These are phyloP conservation scores for Setomelanomma holmii DNA, from an alignment of 2,329 filamentous ascomycete species.

Conservation along the genomic window DNA sequence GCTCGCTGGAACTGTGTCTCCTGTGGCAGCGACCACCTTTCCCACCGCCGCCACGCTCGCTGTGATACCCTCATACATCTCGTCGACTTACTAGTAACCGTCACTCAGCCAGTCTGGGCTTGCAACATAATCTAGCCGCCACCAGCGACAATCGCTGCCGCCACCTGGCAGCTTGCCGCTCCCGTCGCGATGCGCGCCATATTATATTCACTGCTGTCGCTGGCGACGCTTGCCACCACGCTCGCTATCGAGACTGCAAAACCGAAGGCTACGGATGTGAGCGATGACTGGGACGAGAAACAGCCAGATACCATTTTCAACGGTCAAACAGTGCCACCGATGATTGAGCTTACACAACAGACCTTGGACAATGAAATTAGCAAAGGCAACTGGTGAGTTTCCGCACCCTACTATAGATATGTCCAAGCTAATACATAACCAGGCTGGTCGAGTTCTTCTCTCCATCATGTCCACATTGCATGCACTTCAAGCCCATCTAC, in stretches of 20 bases:
- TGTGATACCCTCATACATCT: conserved; percentile 2
- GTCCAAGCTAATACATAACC: neutral
- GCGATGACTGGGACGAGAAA: conserved; percentile 38
- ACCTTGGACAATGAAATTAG: conserved; percentile 66
- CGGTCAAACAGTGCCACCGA: conserved; percentile 69
- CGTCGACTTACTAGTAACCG: neutral
- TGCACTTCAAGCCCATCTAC: conserved; percentile 79
- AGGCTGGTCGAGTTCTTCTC: conserved; percentile 60
- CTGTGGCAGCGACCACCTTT: conserved; percentile 16
- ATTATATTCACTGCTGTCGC: conserved; percentile 46
- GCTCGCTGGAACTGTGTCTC: conserved; percentile 21
- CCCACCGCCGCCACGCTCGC: conserved; percentile 10
- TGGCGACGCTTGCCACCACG: conserved; percentile 43
- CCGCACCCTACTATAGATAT: neutral
- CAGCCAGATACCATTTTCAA: conserved; percentile 67
- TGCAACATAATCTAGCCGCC: neutral
- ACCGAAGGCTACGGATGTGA: conserved; percentile 19
- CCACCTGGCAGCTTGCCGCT: conserved; percentile 15
- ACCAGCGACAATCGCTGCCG: conserved; percentile 6
- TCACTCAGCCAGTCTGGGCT: neutral
- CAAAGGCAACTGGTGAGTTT: conserved; percentile 70
- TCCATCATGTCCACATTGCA: conserved; percentile 72
- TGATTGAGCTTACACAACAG: conserved; percentile 65
- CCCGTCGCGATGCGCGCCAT: conserved; percentile 44
- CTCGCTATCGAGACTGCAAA: conserved; percentile 26